Evolutionary conservation across 768 basidiomycete genomes (phyloP).

Genomic region (Cantharellus anzutake): DNA sequence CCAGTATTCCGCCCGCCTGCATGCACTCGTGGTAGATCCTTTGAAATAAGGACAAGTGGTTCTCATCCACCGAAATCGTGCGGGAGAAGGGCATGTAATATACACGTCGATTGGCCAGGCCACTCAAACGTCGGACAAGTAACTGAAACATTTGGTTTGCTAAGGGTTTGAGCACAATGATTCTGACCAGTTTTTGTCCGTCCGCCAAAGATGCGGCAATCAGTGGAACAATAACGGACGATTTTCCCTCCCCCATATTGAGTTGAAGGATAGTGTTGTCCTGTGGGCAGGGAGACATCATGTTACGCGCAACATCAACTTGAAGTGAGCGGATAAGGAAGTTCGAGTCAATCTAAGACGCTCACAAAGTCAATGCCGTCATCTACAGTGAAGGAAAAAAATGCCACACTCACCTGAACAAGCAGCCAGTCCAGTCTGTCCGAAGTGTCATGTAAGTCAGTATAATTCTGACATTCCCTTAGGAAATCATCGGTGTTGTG

Average conservation of each 20-base stretch:
- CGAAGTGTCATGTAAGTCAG: not conserved
- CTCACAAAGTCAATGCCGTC: constrained; percentile 1
- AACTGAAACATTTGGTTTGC: constrained; percentile 28
- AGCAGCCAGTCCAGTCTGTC: not conserved
- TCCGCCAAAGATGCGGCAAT: constrained; percentile 24
- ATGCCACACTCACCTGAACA: not conserved
- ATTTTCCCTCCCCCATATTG: constrained; percentile 43
- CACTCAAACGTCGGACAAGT: constrained; percentile 25
- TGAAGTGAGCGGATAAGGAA: constrained; percentile 28
- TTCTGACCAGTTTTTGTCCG: constrained; percentile 25
- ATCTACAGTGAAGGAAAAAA: not conserved
- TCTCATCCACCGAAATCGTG: constrained; percentile 7
- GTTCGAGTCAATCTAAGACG: constrained; percentile 25
- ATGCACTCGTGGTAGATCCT: constrained; percentile 23
- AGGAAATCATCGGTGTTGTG: not conserved
- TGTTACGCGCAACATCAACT: constrained; percentile 23
- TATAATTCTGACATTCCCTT: not conserved
- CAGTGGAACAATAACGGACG: constrained; percentile 33
- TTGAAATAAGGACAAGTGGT: constrained; percentile 11
- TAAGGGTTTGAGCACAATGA: constrained; percentile 26
- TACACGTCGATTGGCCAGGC: constrained; percentile 27
- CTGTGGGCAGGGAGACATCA: constrained; percentile 24
- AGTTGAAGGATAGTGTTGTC: constrained; percentile 28
- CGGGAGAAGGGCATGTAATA: constrained; percentile 35
- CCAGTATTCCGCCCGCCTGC: constrained; percentile 23